phyloP scores from a whole-genome alignment of 2,329 filamentous ascomycete genomes.

The Penicillium sp. region DNA sequence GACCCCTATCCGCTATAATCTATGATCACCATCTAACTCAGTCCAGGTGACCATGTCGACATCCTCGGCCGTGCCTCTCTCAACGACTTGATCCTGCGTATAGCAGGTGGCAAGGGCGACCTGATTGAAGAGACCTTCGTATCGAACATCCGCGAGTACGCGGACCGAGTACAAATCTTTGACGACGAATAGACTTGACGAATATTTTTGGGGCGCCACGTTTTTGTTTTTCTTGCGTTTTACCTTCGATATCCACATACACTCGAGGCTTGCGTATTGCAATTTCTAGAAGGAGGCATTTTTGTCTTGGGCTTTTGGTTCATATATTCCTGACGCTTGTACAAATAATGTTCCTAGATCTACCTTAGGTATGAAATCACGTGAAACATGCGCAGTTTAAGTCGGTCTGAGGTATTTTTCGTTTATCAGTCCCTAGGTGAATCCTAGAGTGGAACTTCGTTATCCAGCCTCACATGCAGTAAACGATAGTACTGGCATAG shows the following conservation, averaged over 20 bases:
- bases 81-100: slow-evolving; percentile 81
- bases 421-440: not conserved
- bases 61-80: slow-evolving; percentile 83
- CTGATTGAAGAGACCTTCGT: slow-evolving; percentile 70
- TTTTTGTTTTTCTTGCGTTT: not conserved
- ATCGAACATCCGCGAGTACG: slow-evolving; percentile 77
- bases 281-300: not conserved
- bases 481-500: not conserved
- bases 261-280: not conserved
- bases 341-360: no score
- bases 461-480: not conserved
- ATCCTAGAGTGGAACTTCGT: not conserved
- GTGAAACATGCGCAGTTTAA: no score
- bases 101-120: slow-evolving; percentile 79
- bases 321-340: not conserved
- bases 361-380: no score
- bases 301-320: not conserved
- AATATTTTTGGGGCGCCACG: not conserved
- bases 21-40: not conserved
- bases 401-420: not conserved
- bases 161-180: slow-evolving; percentile 74
- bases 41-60: slow-evolving; percentile 80
- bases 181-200: slow-evolving; percentile 47
- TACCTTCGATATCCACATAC: not conserved
- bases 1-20: slow-evolving; percentile 38